Conservation (phyloP, 257 asterid species). For the Solanum pinnatisectum region DNA sequence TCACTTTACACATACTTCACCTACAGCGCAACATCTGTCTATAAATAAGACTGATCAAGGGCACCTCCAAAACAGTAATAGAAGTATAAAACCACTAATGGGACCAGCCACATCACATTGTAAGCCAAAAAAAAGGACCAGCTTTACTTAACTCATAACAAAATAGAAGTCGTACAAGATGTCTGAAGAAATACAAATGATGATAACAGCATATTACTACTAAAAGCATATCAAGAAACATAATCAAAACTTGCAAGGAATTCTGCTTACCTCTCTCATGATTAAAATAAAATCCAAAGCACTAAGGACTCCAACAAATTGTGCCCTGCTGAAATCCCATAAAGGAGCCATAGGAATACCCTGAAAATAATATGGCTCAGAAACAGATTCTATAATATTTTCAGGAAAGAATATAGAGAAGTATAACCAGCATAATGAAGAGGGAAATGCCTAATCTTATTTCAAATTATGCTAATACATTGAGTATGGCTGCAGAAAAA, state of each 20-base stretch:
- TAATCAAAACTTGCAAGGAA: background rate
- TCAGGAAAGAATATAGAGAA: background rate
- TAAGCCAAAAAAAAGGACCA: background rate
- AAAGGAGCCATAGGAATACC: slow-evolving; percentile 78
- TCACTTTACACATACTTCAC: background rate
- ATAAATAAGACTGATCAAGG: background rate
- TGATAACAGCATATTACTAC: background rate
- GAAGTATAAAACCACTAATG: background rate
- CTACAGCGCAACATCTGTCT: background rate
- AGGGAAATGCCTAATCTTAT: background rate
- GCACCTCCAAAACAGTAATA: background rate
- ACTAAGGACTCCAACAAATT: slow-evolving; percentile 82
- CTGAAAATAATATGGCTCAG: slow-evolving; percentile 32
- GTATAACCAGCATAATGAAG: background rate
- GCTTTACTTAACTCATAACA: background rate
- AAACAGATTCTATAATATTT: background rate
- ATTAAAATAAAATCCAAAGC: slow-evolving; percentile 84
- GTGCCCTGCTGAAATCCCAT: slow-evolving; percentile 74
- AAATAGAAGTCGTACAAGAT: background rate
- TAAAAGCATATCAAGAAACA: background rate
- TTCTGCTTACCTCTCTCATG: slow-evolving; percentile 64
- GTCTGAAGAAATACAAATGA: background rate
- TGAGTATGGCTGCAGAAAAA: background rate
- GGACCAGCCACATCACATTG: background rate
- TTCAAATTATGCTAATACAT: background rate